Conservation (phyloP, 306 rosid species). For the Gastrolobium villosum region DNA sequence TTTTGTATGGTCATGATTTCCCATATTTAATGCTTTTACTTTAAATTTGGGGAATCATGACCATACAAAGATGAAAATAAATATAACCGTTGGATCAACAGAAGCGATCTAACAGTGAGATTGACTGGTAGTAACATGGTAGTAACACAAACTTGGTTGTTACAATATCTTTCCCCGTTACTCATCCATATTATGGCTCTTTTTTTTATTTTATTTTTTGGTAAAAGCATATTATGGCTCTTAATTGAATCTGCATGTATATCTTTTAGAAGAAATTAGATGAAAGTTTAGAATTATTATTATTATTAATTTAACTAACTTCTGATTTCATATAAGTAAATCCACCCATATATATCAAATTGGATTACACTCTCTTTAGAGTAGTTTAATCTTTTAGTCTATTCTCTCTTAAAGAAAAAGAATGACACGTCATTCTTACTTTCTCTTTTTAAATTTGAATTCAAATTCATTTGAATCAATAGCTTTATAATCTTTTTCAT, state of each 20-base stretch:
- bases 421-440: conserved; percentile 23
- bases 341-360: conserved; percentile 4
- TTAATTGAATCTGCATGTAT: conserved; percentile 5
- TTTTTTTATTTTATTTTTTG: no score
- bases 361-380: conserved; percentile 12
- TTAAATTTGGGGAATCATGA: no score
- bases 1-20: no score
- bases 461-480: conserved; percentile 25
- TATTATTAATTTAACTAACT: not conserved
- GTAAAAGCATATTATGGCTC: conserved; percentile 37
- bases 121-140: no score
- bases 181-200: no score
- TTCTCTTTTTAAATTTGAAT: conserved; percentile 1
- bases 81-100: no score
- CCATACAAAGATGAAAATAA: no score
- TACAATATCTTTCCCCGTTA: no score
- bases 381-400: conserved; percentile 20
- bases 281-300: conserved; percentile 19
- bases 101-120: no score
- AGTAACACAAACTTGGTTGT: no score
- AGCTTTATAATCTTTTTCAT: not conserved
- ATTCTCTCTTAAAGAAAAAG: conserved; percentile 1
- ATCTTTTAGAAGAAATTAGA: conserved; percentile 40
- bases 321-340: conserved; percentile 32
- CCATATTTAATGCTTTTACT: no score